phyloP scores from a whole-genome alignment of 768 basidiomycete species.

The Xerocomellus intermedius region DNA sequence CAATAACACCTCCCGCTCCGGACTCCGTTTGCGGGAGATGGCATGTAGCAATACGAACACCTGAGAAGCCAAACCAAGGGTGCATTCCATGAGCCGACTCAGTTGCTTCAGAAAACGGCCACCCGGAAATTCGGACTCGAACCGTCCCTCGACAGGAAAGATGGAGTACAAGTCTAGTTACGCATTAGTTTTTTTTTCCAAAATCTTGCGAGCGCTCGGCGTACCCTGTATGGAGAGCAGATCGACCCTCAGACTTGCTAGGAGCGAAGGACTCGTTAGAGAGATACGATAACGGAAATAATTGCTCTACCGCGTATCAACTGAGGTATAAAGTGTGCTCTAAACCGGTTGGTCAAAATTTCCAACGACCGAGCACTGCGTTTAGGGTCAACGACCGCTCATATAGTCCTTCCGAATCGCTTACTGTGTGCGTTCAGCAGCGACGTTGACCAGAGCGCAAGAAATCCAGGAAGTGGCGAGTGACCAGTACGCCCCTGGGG shows the following conservation, averaged over 20 bases:
- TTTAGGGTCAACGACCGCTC: background rate
- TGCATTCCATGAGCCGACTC: slow-evolving; percentile 19
- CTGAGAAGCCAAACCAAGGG: slow-evolving; percentile 30
- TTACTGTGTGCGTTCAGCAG: slow-evolving; percentile 22
- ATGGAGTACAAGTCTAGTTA: slow-evolving; percentile 14
- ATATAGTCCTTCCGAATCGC: slow-evolving; percentile 6
- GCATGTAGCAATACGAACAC: slow-evolving; percentile 15
- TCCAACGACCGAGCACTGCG: slow-evolving; percentile 21
- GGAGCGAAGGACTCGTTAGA: slow-evolving; percentile 5
- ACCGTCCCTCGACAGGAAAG: slow-evolving; percentile 22
- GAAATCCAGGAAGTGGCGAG: slow-evolving; percentile 31
- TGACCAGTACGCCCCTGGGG: slow-evolving; percentile 9
- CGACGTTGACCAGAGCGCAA: slow-evolving; percentile 23
- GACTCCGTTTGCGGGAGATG: slow-evolving; percentile 19
- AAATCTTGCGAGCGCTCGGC: background rate
- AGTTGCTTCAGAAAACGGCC: slow-evolving; percentile 31
- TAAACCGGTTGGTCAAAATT: slow-evolving; percentile 31
- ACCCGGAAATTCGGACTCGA: slow-evolving; percentile 36
- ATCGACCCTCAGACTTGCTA: slow-evolving; percentile 28
- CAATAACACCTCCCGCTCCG: slow-evolving; percentile 29
- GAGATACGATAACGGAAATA: background rate
- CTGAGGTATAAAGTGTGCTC: slow-evolving; percentile 39
- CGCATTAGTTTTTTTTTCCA: background rate
- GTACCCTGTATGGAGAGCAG: slow-evolving; percentile 21
- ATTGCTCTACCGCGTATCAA: slow-evolving; percentile 35